Conservation (phyloP, 2,329 filamentous ascomycete species). For the Fusarium tanahbumbuense region DNA sequence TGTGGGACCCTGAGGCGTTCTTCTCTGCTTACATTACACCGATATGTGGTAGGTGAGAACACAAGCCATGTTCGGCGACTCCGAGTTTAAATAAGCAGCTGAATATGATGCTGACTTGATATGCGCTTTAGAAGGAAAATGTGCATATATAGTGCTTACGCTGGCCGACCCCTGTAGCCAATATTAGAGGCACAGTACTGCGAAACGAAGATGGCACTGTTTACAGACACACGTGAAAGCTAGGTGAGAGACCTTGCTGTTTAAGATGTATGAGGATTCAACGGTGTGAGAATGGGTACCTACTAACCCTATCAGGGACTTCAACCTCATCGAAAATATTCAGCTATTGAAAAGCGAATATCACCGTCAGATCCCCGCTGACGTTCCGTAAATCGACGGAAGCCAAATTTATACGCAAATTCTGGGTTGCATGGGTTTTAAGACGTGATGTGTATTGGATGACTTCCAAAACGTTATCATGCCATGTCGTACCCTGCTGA, state of each 20-base stretch:
- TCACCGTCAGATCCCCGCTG: not conserved
- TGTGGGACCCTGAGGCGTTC: not conserved
- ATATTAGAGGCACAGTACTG: not conserved
- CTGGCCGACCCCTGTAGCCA: not conserved
- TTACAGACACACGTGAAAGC: not conserved
- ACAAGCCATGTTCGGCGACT: not conserved
- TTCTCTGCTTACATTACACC: not conserved
- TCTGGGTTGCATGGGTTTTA: not conserved
- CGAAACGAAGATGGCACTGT: no score
- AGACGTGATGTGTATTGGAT: not conserved
- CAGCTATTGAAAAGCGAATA: not conserved
- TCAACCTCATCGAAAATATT: not conserved
- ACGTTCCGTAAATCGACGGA: not conserved
- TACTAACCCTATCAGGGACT: not conserved
- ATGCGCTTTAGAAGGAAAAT: no score
- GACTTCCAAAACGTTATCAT: not conserved
- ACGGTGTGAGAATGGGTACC: not conserved
- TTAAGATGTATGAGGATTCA: not conserved
- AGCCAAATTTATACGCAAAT: not conserved
- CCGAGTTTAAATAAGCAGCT: not conserved
- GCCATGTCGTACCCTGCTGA: not conserved
- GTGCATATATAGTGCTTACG: not conserved
- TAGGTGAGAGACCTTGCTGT: not conserved
- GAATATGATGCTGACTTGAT: not conserved
- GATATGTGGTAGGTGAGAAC: not conserved